Percentiles rank a stretch among this genome's conserved stretches.
Conservation (phyloP, 1,139 yeast species). For the Scheffersomyces insectosa region DNA sequence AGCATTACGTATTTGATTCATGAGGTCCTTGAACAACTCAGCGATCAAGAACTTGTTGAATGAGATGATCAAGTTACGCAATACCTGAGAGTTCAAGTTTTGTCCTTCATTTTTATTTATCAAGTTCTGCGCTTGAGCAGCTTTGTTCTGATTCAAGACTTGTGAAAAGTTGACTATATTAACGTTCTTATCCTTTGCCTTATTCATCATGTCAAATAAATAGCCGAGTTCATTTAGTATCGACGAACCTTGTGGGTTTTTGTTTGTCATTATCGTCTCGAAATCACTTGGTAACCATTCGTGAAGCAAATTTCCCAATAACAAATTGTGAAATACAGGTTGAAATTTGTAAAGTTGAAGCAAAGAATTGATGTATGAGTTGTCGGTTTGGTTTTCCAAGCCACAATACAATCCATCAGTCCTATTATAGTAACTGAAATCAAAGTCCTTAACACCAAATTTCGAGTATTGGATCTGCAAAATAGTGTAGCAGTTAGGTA, state of each 20-base stretch:
- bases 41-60: conserved; percentile 57
- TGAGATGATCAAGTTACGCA: conserved; percentile 46
- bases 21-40: conserved; percentile 51
- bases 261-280: conserved; percentile 21
- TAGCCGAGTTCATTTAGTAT: conserved; percentile 83
- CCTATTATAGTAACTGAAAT: conserved; percentile 78
- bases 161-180: conserved; percentile 72
- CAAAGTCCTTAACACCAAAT: conserved; percentile 94
- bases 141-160: conserved; percentile 44
- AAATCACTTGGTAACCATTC: conserved; percentile 56
- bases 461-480: conserved; percentile 80
- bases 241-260: conserved; percentile 49
- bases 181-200: conserved; percentile 70
- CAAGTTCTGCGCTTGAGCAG: conserved; percentile 52
- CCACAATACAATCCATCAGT: conserved; percentile 69
- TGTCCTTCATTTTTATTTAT: conserved; percentile 50
- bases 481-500: conserved; percentile 74
- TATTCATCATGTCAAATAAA: conserved; percentile 85
- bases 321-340: conserved; percentile 67
- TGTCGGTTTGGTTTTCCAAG: conserved; percentile 81
- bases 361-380: conserved; percentile 77
- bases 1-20: conserved; percentile 22
- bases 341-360: conserved; percentile 81
- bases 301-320: conserved; percentile 54
- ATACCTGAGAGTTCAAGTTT: conserved; percentile 34